Evolutionary conservation across 2,329 filamentous ascomycete genomes (phyloP), one percentile per base, ranked within the genome.

Genomic region (Diaporthe longicolla): DNA sequence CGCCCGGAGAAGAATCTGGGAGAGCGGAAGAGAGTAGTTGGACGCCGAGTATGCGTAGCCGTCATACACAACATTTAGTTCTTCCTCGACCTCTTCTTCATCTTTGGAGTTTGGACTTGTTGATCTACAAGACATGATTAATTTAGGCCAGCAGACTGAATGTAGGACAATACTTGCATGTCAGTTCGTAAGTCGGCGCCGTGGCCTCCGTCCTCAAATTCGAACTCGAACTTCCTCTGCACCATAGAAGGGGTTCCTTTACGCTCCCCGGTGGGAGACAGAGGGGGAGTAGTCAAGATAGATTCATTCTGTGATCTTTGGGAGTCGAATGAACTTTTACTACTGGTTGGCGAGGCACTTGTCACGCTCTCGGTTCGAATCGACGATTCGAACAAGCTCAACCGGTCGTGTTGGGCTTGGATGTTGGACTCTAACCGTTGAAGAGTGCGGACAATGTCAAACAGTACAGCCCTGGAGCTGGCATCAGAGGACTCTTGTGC

Each of bases 121-220:
- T 58, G 55, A 37, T 58, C 55, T 58, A 58, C 19, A 58, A 58
- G 55, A 58, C 19, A 58, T 58, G 55, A 58, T 58, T 58, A 58
- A 15, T 58, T 58, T 58, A 21, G 55, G n/a, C 29, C 55, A 58
- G n/a, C 19, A 57, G 19, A 37, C 29, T 58, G 55, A 58, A 37
- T 21, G 10, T n/a, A 37, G 55, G 55, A 37, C 35, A 37, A 58
- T 58, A 58, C 55, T 58, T 37, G 29, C 55, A 35, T 35, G 55
- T 21, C 55, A 58, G 55, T n/a, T 11, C 3, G 29, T 58, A 58
- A 58, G n/a, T 58, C 29, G 19, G 4, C 29, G 55, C 29, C 55
- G 29, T 37, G 29, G 55, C 29, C 55, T 58, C 17, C 55, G 9
- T 58, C 55, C 55, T 58, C 55, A 58, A 21, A 35, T 9, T 58